These are phyloP conservation scores for Holtermanniella nyarrowii DNA, from an alignment of 768 basidiomycete species.

Conservation along the genomic window DNA sequence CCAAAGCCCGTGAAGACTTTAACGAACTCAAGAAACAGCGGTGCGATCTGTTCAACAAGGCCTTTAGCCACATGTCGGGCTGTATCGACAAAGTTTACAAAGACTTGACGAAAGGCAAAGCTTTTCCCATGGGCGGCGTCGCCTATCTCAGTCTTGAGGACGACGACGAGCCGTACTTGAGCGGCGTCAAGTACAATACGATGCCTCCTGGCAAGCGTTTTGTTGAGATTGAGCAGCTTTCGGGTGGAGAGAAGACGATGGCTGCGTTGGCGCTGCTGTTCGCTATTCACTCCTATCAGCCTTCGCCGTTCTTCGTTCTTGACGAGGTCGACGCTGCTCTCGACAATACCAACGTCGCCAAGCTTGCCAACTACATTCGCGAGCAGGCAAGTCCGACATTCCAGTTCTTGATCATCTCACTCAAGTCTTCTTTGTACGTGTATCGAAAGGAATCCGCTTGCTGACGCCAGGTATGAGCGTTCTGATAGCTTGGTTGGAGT, in stretches of 20 bases:
- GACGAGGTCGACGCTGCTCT: conserved; percentile 97
- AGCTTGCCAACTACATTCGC: conserved; percentile 86
- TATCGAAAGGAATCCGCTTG: conserved; percentile 3
- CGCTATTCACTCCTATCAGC: conserved; percentile 95
- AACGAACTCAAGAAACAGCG: conserved; percentile 62
- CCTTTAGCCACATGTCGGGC: conserved; percentile 91
- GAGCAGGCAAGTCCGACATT: conserved; percentile 70
- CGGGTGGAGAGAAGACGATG: conserved; percentile 96
- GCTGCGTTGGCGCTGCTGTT: conserved; percentile 93
- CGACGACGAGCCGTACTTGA: conserved; percentile 78
- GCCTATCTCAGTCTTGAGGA: conserved; percentile 95
- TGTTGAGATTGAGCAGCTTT: conserved; percentile 97
- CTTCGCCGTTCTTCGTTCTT: conserved; percentile 95
- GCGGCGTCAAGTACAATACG: conserved; percentile 94
- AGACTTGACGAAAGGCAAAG: conserved; percentile 90
- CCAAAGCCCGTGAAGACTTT: conserved; percentile 80
- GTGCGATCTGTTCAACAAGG: conserved; percentile 83
- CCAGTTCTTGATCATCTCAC: conserved; percentile 94
- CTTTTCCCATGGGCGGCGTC: conserved; percentile 86
- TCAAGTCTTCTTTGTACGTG: conserved; percentile 67
- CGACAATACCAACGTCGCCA: conserved; percentile 96
- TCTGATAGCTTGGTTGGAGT: conserved; percentile 87
- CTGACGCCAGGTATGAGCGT: conserved; percentile 54
- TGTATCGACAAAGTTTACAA: conserved; percentile 94
- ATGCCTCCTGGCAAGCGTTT: conserved; percentile 99